These are phyloP conservation scores for Quambalaria eucalypti DNA, from an alignment of 1,284 basidiomycete genomes.

Conservation along the genomic window DNA sequence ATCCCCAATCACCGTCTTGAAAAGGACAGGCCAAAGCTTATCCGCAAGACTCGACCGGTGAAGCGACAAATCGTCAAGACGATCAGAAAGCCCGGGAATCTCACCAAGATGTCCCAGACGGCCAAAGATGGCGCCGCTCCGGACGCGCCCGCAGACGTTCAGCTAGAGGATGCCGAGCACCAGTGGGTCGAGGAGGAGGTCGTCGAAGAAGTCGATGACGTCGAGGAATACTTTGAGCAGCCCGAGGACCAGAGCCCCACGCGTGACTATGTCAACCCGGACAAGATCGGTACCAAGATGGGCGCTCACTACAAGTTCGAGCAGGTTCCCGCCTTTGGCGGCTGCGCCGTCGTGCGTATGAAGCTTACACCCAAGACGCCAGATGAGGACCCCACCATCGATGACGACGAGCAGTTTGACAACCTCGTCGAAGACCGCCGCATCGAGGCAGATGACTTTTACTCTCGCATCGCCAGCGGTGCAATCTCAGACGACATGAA, in stretches of 20 bases:
- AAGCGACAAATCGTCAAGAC: constrained; percentile 4
- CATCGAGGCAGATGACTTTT: constrained; percentile 93
- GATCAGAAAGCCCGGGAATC: neutral
- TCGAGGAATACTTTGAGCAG: constrained; percentile 33
- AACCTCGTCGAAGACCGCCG: constrained; percentile 66
- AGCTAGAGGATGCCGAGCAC: constrained; percentile 18
- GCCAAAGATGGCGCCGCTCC: constrained; percentile 2
- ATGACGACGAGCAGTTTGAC: constrained; percentile 85
- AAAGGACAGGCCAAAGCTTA: constrained; percentile 12
- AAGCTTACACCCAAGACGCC: constrained; percentile 75
- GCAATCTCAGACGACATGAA: constrained; percentile 82
- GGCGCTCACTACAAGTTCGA: constrained; percentile 82
- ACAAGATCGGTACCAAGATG: constrained; percentile 79
- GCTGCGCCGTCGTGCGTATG: constrained; percentile 87
- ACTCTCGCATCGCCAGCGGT: constrained; percentile 59
- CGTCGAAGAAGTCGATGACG: constrained; percentile 41
- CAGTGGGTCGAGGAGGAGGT: constrained; percentile 22
- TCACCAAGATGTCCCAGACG: neutral
- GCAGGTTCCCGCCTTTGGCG: constrained; percentile 78
- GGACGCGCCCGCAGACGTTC: neutral
- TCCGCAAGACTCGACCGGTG: constrained; percentile 11
- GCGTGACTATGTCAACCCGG: constrained; percentile 62
- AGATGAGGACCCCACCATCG: constrained; percentile 65
- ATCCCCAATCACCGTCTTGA: constrained; percentile 62
- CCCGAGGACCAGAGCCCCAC: constrained; percentile 22